phyloP scores from a whole-genome alignment of 345 rosid genomes.

The Noccaea caerulescens region DNA sequence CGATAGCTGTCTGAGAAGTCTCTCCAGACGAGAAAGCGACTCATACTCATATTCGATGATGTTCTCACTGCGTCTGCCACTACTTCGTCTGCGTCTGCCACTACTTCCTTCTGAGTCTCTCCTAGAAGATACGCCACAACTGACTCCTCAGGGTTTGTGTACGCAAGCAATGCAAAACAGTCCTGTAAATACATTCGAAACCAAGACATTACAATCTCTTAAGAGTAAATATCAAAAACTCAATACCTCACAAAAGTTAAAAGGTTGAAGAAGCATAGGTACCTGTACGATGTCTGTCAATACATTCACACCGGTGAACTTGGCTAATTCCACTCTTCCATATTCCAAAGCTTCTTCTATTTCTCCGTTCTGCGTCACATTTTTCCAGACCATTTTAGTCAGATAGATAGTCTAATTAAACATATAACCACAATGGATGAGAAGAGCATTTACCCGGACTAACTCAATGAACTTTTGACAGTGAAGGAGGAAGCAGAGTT shows the following conservation, averaged over 20 bases:
- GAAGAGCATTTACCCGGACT: constrained; percentile 64
- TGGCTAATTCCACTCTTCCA: constrained; percentile 65
- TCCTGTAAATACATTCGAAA: too few relatives aligned
- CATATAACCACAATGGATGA: not conserved
- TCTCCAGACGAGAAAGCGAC: constrained; percentile 61
- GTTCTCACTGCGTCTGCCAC: constrained; percentile 41
- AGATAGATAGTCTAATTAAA: not conserved
- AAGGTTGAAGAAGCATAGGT: constrained; percentile 16
- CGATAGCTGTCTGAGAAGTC: constrained; percentile 69
- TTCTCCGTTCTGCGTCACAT: constrained; percentile 60
- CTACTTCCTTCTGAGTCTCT: too few relatives aligned
- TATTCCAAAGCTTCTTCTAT: constrained; percentile 75
- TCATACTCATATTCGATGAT: constrained; percentile 44
- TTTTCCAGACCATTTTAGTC: not conserved
- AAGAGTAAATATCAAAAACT: too few relatives aligned
- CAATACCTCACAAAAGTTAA: not conserved
- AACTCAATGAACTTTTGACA: constrained; percentile 93
- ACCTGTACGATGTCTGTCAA: too few relatives aligned
- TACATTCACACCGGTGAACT: too few relatives aligned
- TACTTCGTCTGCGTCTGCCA: too few relatives aligned
- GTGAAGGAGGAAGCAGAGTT: constrained; percentile 80
- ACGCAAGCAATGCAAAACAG: too few relatives aligned
- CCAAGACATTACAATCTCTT: constrained; percentile 21
- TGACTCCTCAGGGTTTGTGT: too few relatives aligned
- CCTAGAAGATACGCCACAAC: too few relatives aligned